A percentile compares a stretch with the other conserved stretches of the same genome.
Evolutionary conservation across 352 stramenopile genomes (phyloP).

Genomic region (Aphanomyces stellatus): DNA sequence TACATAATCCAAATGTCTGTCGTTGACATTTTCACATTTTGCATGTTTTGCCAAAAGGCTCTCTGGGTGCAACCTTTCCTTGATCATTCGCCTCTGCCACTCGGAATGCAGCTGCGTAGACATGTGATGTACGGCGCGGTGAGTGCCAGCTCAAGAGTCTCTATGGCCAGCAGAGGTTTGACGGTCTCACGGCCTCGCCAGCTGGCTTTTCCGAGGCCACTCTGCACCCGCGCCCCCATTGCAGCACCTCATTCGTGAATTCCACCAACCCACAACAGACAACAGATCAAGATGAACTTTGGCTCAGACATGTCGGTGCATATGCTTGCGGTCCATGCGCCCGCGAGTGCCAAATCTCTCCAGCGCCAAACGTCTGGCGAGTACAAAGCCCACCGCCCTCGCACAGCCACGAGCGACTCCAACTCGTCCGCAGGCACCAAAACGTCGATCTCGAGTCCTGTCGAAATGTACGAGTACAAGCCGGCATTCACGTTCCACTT

Average conservation of each 20-base stretch:
- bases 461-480: conserved; percentile 8
- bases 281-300: not conserved
- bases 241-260: not conserved
- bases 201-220: too few species aligned
- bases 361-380: not conserved
- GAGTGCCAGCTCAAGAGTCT: too few species aligned
- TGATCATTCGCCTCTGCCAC: too few species aligned
- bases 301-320: not conserved
- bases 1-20: too few species aligned
- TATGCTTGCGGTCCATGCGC: not conserved
- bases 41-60: too few species aligned
- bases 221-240: too few species aligned
- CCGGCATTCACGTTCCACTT: conserved; percentile 5
- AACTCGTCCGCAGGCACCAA: not conserved
- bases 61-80: too few species aligned
- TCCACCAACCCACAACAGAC: not conserved
- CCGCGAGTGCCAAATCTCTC: not conserved
- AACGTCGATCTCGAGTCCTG: not conserved
- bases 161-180: not conserved
- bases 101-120: too few species aligned
- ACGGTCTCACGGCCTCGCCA: too few species aligned
- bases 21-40: not conserved
- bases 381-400: not conserved
- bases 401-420: conserved; percentile 1
- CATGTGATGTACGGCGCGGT: too few species aligned